These are phyloP conservation scores for Mucor racemosus DNA, from an alignment of 371 early-diverging fungal genomes.

Conservation along the genomic window DNA sequence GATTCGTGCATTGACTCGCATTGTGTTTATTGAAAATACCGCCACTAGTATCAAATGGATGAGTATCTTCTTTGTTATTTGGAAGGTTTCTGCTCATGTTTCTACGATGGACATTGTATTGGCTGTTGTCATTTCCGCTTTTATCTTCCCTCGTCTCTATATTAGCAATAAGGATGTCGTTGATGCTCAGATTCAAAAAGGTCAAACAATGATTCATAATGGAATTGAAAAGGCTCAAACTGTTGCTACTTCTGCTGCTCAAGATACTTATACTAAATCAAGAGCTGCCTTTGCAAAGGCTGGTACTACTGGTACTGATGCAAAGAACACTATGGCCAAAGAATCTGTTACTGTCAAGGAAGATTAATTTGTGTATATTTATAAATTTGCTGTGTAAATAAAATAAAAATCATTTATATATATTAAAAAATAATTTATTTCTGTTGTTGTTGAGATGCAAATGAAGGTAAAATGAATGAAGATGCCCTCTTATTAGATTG, in stretches of 20 bases:
- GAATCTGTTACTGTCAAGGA: slow-evolving; percentile 26
- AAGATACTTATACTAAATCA: slow-evolving; percentile 30
- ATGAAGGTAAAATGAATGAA: slow-evolving; percentile 24
- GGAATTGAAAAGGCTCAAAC: slow-evolving; percentile 27
- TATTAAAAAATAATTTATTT: neutral
- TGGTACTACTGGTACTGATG: slow-evolving; percentile 44
- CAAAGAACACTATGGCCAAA: slow-evolving; percentile 33
- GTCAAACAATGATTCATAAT: slow-evolving; percentile 32
- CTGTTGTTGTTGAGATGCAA: slow-evolving; percentile 11
- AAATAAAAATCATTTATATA: neutral
- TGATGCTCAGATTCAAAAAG: slow-evolving; percentile 32
- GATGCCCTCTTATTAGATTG: slow-evolving; percentile 24
- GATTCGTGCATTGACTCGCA: slow-evolving; percentile 42
- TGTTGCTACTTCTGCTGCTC: slow-evolving; percentile 23
- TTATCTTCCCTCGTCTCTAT: slow-evolving; percentile 39
- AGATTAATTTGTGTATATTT: too few relatives aligned
- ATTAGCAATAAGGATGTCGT: slow-evolving; percentile 37
- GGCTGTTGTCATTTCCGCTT: slow-evolving; percentile 26
- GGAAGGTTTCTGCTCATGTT: slow-evolving; percentile 46
- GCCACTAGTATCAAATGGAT: slow-evolving; percentile 47
- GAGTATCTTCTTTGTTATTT: slow-evolving; percentile 39
- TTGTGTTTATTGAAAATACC: slow-evolving; percentile 49
- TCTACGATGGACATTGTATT: slow-evolving; percentile 39
- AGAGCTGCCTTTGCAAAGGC: slow-evolving; percentile 29
- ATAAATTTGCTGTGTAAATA: slow-evolving; percentile 3